Base-by-base conservation (phyloP, 148 eudicot species). In the Selenicereus undatus region DNA sequence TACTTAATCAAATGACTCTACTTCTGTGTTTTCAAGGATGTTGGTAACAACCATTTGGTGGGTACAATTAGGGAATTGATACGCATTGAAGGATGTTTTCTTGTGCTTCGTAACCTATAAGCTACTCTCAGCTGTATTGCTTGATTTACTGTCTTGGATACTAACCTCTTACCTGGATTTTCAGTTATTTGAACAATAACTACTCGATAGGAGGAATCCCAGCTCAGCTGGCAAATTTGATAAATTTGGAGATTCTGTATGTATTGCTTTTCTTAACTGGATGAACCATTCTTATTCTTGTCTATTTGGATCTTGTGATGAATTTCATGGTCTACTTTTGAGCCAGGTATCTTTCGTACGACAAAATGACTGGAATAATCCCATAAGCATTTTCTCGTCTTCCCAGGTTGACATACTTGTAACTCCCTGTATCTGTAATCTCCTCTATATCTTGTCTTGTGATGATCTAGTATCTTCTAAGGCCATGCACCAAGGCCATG, bases 61-160 rank as follows among this genome's bases (percentile, higher is more conserved):
- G 99, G 99, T 80, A 95, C 99, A 48, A 95, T 95, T 76, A 91
- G 99, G 86, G 99, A 95, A 86, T 90, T 95, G 74, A 95, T 95
- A 82, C 93, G 97, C 70, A 89, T 91, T 74, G 97, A 95, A 84
- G 99, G 99, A 79, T 91, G 99, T 79, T 95, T 95, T 85, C 97
- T 97, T 78, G 90, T 91, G 77, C 97, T 95, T 73, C 97, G 99
- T 72, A 93, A 95, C 84, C 89, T 95, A 97, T 95, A 89, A 90
- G 97, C 51, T 54, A 27, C 35, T 77, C 52, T 75, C 50, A 56
- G 73, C 29, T 76, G 48, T 70, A 45, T 68, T 62, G 24, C n/a
- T 79, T 69, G 76, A 79, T 48, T 74, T 81, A 71, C 18, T 69
- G 32, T 54, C 65, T 73, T 12, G 16, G 11, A 30, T 76, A 0